These are phyloP conservation scores for Pleurotus platypus DNA, from an alignment of 768 basidiomycete genomes.

Conservation along the genomic window DNA sequence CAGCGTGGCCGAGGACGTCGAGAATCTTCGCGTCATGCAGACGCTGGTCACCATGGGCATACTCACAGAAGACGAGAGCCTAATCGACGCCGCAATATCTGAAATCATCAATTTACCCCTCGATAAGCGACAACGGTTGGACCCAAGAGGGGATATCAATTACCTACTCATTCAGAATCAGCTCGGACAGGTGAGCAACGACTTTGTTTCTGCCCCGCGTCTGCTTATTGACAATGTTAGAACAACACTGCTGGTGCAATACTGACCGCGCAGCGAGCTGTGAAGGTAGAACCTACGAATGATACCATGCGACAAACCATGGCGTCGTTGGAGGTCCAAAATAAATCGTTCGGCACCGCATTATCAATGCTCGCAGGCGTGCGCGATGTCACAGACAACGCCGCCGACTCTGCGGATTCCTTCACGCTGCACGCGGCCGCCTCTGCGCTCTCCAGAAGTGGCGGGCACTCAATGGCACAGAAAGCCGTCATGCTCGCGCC, in stretches of 20 bases:
- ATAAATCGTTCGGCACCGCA: slow-evolving; percentile 35
- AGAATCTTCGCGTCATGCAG: slow-evolving; percentile 79
- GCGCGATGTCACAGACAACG: slow-evolving; percentile 20
- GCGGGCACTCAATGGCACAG: slow-evolving; percentile 44
- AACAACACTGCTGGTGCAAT: slow-evolving; percentile 45
- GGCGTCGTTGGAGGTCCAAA: slow-evolving; percentile 52
- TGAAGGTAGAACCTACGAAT: slow-evolving; percentile 54
- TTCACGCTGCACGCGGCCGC: slow-evolving; percentile 52
- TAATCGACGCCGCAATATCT: slow-evolving; percentile 83
- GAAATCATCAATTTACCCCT: slow-evolving; percentile 72
- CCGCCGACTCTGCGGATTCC: slow-evolving; percentile 34
- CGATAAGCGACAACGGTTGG: slow-evolving; percentile 61
- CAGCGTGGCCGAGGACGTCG: slow-evolving; percentile 76
- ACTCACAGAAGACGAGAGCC: slow-evolving; percentile 68
- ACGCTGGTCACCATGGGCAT: slow-evolving; percentile 89
- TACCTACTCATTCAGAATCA: slow-evolving; percentile 71
- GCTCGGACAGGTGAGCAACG: slow-evolving; percentile 60
- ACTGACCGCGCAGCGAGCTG: slow-evolving; percentile 50
- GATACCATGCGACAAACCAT: slow-evolving; percentile 47
- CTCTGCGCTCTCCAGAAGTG: slow-evolving; percentile 13
- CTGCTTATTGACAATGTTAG: slow-evolving; percentile 26
- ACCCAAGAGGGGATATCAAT: slow-evolving; percentile 66
- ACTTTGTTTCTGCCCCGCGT: not conserved
- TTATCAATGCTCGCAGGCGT: slow-evolving; percentile 41
- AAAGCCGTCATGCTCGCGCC: slow-evolving; percentile 63